Percentiles rank a stretch among this genome's conserved stretches.
Conservation (phyloP, 1,139 yeast species). For the Taphrina wiesneri region DNA sequence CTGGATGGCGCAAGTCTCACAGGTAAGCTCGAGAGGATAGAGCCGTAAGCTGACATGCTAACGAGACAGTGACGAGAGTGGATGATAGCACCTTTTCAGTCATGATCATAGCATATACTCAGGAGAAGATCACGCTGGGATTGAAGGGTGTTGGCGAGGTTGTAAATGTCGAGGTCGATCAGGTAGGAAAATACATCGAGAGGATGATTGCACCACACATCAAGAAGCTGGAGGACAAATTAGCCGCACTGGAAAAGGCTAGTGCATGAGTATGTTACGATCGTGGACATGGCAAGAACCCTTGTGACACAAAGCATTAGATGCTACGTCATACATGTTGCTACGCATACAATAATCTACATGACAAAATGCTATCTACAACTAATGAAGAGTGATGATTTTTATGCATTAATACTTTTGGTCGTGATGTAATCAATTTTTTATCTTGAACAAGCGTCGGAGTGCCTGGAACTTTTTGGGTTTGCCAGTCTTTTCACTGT, state of each 20-base stretch:
- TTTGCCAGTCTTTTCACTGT: conserved; percentile 24
- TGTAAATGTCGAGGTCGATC: conserved; percentile 91
- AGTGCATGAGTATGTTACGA: neutral
- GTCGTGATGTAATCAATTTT: neutral
- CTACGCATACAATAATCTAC: neutral
- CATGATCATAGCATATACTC: conserved; percentile 91
- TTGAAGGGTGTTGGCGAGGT: conserved; percentile 59
- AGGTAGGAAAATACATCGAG: conserved; percentile 87
- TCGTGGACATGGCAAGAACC: neutral
- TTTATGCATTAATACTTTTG: neutral
- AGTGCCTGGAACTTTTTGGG: conserved; percentile 30
- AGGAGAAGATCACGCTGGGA: conserved; percentile 67
- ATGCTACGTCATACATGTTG: neutral
- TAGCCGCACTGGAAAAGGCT: neutral
- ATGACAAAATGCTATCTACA: neutral
- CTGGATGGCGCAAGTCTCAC: conserved; percentile 95
- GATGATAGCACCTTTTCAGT: conserved; percentile 68
- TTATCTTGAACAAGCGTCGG: conserved; percentile 21
- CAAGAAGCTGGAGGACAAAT: conserved; percentile 35
- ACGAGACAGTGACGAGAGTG: conserved; percentile 48
- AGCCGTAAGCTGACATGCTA: no score
- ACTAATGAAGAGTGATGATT: neutral
- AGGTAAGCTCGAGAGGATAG: conserved; percentile 48
- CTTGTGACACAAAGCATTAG: neutral
- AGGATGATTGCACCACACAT: conserved; percentile 73